These are phyloP conservation scores for Lycium ferocissimum DNA, from an alignment of 257 asterid species.

Conservation along the genomic window DNA sequence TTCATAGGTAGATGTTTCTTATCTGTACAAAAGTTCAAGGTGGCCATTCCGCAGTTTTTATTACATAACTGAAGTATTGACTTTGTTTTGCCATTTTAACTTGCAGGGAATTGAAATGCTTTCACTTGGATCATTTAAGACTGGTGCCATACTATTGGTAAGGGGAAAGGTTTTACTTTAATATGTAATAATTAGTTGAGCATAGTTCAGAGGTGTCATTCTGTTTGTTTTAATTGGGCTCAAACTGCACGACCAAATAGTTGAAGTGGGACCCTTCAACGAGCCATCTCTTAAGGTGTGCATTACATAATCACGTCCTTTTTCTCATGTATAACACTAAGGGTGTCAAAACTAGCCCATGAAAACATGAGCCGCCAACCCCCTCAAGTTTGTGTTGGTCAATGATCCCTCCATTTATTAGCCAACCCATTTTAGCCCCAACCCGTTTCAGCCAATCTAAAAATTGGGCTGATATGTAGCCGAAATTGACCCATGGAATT, in stretches of 20 bases:
- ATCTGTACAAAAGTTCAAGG: neutral
- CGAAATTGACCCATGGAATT: too few species aligned
- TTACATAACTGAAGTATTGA: neutral
- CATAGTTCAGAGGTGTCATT: conserved; percentile 8
- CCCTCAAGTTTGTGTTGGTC: too few species aligned
- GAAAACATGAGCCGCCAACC: too few species aligned
- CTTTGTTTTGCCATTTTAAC: conserved; percentile 23
- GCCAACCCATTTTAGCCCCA: too few species aligned
- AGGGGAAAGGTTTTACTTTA: conserved; percentile 2
- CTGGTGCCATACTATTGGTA: conserved; percentile 97
- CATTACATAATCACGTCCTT: neutral
- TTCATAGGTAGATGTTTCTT: neutral
- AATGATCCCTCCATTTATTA: too few species aligned
- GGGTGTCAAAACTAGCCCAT: too few species aligned
- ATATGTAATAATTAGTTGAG: neutral
- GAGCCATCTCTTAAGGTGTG: neutral
- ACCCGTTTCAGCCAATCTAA: too few species aligned
- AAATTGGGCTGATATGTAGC: too few species aligned
- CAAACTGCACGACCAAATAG: neutral
- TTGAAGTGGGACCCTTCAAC: neutral
- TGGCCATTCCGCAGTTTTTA: conserved; percentile 9
- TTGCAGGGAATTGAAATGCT: conserved; percentile 93
- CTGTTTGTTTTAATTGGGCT: neutral
- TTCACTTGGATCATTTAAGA: conserved; percentile 97
- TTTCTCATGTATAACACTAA: neutral